Evolutionary conservation across 1,139 yeast genomes (phyloP), one percentile per base, ranked within the genome.

Genomic region (Yarrowia galli): DNA sequence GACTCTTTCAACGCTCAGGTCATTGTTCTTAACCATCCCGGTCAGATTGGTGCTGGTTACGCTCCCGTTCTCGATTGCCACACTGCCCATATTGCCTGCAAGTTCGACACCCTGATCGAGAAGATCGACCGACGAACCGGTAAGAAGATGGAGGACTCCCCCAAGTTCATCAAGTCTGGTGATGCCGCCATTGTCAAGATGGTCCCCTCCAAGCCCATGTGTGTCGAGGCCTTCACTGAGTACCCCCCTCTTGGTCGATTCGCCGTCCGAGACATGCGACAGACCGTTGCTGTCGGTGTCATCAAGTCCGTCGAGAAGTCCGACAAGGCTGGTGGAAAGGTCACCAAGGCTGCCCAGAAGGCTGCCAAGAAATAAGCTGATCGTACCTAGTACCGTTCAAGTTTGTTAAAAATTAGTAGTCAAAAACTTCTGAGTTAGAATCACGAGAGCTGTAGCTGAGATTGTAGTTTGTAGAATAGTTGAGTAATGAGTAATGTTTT

Each of bases 251-350:
- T 92, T 82, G 97, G 97, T 83, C 92, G 97, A 89, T 92, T 92
- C 87, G 97, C 98, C 81, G 98, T 92, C 88, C 95, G 98, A 89
- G 98, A 92, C 85, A 92, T 92, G 98, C 91, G 98, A 89, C 97
- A 92, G 86, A 92, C 98, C 77, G 98, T 93, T 79, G 98, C 98
- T 82, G 98, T 93, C 83, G 98, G 98, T 92, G 98, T 93, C 82
- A 92, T 93, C 95, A 93, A 93, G 91, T 85, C 96, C 77, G 98
- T 95, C 80, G 97, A 88, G 82, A 95, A 95, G 91, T 81, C 96
- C 75, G 96, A 89, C 86, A 88, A 87, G 85, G 74, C 74, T 67
- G 82, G 82, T 79, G 97, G 96, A 87, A 95, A 95, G 95, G 97
- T 95, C 79, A 95, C 99, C 95, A 95, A 95, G 93, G 96, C 99